Evolutionary conservation across 352 stramenopile genomes (phyloP).

Genomic region (Globisporangium polare): DNA sequence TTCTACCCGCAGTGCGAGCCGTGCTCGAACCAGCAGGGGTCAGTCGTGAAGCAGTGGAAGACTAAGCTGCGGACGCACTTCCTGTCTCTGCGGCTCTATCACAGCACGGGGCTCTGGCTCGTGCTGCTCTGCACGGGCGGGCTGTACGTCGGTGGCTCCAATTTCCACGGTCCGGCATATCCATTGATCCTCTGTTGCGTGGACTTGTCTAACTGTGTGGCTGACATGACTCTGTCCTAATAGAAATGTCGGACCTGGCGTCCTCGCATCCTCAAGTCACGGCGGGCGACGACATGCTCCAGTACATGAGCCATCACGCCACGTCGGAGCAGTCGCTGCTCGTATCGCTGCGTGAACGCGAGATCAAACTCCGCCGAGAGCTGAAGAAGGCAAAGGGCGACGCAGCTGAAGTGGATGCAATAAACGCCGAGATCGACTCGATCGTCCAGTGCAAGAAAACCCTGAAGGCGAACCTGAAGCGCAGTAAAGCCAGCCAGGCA

Average conservation of each 20-base stretch:
- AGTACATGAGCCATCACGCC: slow-evolving; percentile 18
- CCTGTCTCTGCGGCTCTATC: slow-evolving; percentile 58
- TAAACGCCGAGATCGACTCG: slow-evolving; percentile 50
- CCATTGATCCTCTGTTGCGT: neutral
- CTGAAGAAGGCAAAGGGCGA: slow-evolving; percentile 23
- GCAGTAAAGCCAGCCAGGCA: slow-evolving; percentile 20
- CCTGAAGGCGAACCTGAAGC: slow-evolving; percentile 59
- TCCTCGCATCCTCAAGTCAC: slow-evolving; percentile 1
- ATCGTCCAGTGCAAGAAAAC: slow-evolving; percentile 52
- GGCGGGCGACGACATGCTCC: slow-evolving; percentile 11
- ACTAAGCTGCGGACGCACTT: slow-evolving; percentile 67
- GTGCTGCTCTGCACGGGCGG: slow-evolving; percentile 72
- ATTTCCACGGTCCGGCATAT: slow-evolving; percentile 35
- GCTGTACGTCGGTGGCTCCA: slow-evolving; percentile 66
- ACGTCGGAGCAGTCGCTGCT: slow-evolving; percentile 47
- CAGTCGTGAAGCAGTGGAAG: slow-evolving; percentile 60
- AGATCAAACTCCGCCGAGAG: slow-evolving; percentile 45
- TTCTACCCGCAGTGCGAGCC: slow-evolving; percentile 84
- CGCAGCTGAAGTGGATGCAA: slow-evolving; percentile 20
- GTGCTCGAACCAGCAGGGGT: slow-evolving; percentile 76
- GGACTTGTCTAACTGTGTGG: neutral
- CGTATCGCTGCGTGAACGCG: slow-evolving; percentile 45
- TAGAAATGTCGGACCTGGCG: slow-evolving; percentile 53
- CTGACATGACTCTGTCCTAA: neutral
- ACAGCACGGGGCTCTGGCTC: slow-evolving; percentile 78